phyloP scores from a whole-genome alignment of 2,329 filamentous ascomycete species.

The Ceratocystis cacaofunesta region DNA sequence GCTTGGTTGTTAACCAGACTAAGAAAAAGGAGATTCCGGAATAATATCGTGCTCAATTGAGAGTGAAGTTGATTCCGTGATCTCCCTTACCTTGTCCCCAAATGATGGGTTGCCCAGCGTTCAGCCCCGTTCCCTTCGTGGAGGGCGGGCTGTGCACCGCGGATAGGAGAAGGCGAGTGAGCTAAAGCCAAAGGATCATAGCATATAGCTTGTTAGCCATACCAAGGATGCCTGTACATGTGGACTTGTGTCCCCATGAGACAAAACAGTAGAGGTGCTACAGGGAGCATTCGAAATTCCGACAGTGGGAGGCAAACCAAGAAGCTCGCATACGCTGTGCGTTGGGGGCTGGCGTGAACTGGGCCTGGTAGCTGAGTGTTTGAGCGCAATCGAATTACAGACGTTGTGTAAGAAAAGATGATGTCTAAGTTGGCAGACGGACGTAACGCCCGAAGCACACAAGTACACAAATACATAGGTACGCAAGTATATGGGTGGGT shows the following conservation, averaged over 20 bases:
- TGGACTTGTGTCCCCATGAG: neutral
- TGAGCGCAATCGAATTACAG: neutral
- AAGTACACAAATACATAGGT: neutral
- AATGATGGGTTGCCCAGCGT: neutral
- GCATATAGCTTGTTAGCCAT: neutral
- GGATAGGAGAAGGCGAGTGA: neutral
- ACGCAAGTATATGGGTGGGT: neutral
- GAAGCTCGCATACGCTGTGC: neutral
- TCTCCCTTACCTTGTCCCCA: neutral
- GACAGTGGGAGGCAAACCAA: no score
- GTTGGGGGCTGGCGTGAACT: neutral
- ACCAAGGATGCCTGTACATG: neutral
- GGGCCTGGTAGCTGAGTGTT: neutral
- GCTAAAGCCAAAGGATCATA: neutral
- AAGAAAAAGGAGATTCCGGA: neutral
- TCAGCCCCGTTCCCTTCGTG: neutral
- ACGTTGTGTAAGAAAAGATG: neutral
- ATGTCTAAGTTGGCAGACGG: neutral
- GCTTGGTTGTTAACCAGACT: neutral
- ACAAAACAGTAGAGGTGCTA: neutral
- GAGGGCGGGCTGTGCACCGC: neutral
- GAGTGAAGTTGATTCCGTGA: constrained; percentile 1
- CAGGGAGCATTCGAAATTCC: neutral
- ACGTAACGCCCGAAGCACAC: neutral
- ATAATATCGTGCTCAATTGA: neutral